Evolutionary conservation across 2,329 filamentous ascomycete species (phyloP).

Genomic region (Aureobasidium namibiae): DNA sequence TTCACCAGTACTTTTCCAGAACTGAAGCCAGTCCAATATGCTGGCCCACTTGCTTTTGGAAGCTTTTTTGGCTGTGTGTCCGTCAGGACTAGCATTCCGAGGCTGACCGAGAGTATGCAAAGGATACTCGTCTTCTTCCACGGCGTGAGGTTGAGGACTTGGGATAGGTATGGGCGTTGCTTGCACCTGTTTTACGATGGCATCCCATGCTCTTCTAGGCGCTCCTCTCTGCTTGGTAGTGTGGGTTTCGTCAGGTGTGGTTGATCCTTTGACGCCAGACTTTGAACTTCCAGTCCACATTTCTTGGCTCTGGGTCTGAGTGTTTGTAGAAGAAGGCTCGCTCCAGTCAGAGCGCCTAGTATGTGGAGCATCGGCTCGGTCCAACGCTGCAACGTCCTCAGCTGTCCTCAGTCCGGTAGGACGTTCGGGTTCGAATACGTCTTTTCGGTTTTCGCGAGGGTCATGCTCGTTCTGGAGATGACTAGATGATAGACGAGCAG

Average conservation of each 20-base stretch:
- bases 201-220: slow-evolving; percentile 17
- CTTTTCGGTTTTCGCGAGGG: not conserved
- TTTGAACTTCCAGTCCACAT: not conserved
- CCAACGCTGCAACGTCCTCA: slow-evolving; percentile 3
- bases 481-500: not conserved
- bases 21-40: slow-evolving; percentile 19
- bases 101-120: slow-evolving; percentile 14
- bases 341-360: not conserved
- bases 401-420: not conserved
- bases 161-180: slow-evolving; percentile 29
- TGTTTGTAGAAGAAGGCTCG: not conserved
- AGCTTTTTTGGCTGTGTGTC: slow-evolving; percentile 15
- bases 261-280: not conserved
- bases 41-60: slow-evolving; percentile 23
- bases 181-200: slow-evolving; percentile 16
- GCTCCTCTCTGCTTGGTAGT: not conserved
- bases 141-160: slow-evolving; percentile 35
- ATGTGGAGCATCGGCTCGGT: not conserved
- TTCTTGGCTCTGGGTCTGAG: not conserved
- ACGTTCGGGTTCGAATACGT: not conserved
- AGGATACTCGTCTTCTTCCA: slow-evolving; percentile 27
- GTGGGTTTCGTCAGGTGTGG: not conserved
- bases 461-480: not conserved
- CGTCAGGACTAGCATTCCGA: not conserved
- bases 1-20: slow-evolving; percentile 23